Evolutionary conservation across 2,329 filamentous ascomycete species (phyloP).

Genomic region (Botrytis cinerea): DNA sequence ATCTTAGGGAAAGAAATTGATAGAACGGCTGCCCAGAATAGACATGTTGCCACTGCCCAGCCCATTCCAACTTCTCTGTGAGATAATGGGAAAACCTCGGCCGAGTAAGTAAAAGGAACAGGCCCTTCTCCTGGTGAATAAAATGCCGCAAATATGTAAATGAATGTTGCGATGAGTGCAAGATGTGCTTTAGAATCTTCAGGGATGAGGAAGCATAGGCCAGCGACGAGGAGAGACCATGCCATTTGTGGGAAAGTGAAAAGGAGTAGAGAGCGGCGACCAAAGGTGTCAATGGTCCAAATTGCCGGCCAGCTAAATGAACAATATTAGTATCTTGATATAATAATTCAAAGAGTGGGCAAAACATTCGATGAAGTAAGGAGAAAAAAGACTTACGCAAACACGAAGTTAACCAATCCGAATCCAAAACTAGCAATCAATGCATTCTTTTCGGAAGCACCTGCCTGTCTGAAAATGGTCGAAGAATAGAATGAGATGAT

Average conservation of each 20-base stretch:
- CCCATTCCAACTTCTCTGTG: slow-evolving; percentile 65
- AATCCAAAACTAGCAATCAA: slow-evolving; percentile 65
- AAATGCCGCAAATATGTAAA: slow-evolving; percentile 65
- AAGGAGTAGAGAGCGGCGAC: slow-evolving; percentile 59
- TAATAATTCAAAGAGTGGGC: too few relatives aligned
- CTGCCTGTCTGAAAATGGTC: slow-evolving; percentile 59
- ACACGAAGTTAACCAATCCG: slow-evolving; percentile 62
- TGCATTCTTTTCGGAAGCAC: slow-evolving; percentile 55
- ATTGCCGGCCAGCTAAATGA: slow-evolving; percentile 61
- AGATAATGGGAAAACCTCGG: slow-evolving; percentile 64
- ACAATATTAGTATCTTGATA: slow-evolving; percentile 47
- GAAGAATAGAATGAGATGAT: slow-evolving; percentile 76
- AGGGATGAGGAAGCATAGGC: slow-evolving; percentile 58
- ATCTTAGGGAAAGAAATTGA: slow-evolving; percentile 51
- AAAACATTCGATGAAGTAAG: not conserved
- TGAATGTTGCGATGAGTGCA: slow-evolving; percentile 58
- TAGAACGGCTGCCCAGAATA: slow-evolving; percentile 61
- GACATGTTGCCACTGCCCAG: slow-evolving; percentile 60
- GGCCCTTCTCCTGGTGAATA: slow-evolving; percentile 66
- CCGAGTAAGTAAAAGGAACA: slow-evolving; percentile 61
- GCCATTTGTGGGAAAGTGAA: slow-evolving; percentile 69
- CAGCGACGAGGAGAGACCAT: slow-evolving; percentile 62
- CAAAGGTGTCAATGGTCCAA: slow-evolving; percentile 64
- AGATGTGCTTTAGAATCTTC: slow-evolving; percentile 45
- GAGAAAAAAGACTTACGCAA: slow-evolving; percentile 16